Evolutionary conservation across 1,284 basidiomycete genomes (phyloP).

Genomic region (Malassezia obtusa): DNA sequence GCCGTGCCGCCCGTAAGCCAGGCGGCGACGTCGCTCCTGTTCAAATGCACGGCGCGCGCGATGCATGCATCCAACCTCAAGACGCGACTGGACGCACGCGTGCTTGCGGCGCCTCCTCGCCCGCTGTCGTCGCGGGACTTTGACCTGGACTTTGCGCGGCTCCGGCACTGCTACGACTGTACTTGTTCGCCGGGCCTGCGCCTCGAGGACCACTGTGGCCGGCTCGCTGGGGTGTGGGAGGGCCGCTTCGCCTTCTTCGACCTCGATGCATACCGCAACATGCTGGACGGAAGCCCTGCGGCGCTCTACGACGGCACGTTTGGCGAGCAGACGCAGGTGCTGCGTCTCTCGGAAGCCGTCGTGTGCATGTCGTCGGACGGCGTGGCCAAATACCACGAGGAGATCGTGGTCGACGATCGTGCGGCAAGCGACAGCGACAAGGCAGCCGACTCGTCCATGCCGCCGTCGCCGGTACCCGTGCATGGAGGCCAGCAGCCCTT

Average conservation of each 20-base stretch:
- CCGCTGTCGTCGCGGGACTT: not conserved
- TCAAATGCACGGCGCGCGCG: not conserved
- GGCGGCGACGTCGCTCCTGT: conserved; percentile 1
- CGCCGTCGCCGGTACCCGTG: not conserved
- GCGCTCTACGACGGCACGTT: conserved; percentile 1
- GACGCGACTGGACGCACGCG: not conserved
- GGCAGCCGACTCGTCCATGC: too few relatives aligned
- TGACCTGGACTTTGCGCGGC: not conserved
- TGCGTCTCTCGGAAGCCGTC: not conserved
- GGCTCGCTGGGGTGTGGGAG: conserved; percentile 5
- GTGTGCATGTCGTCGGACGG: not conserved
- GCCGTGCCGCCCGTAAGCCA: not conserved
- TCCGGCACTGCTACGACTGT: not conserved
- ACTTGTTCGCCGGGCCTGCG: not conserved
- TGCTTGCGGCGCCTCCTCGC: not conserved
- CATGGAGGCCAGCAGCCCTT: not conserved
- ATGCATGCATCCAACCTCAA: not conserved
- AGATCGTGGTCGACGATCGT: not conserved
- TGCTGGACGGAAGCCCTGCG: not conserved
- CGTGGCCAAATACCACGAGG: not conserved
- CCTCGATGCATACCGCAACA: not conserved
- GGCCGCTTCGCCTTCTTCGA: conserved; percentile 4
- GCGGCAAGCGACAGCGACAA: too few relatives aligned
- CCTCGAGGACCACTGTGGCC: not conserved
- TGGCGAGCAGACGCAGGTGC: conserved; percentile 4